Evolutionary conservation across 129 eudicot genomes (phyloP), one percentile per base, ranked within the genome.

Genomic region (Heracleum sosnowskyi): DNA sequence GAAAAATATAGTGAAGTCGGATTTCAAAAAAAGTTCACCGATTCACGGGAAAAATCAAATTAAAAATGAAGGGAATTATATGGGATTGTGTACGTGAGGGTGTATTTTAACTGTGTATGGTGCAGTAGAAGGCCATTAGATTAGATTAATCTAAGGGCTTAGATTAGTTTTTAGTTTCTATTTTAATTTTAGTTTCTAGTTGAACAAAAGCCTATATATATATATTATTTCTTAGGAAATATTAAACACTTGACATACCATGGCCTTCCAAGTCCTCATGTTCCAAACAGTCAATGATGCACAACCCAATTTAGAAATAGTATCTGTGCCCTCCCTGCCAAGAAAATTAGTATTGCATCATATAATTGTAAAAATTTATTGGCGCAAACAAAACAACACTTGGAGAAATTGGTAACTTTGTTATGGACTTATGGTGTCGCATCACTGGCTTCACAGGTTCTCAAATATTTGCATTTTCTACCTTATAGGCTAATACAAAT

Each of bases 201-300:
- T n/a, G n/a, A n/a, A n/a, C n/a, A n/a, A n/a, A n/a, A n/a, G n/a
- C n/a, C n/a, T n/a, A n/a, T n/a, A 37, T 74, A 41, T 9, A 51
- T 39, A 24, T 16, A 29, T 51, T 13, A 53, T 49, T 77, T 73
- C 49, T 66, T 39, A 40, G 77, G 26, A 17, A 31, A 49, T 2
- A 44, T 9, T n/a, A 60, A 60, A 60, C 33, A n/a, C 33, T 26
- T 12, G 77, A 74, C 95, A 35, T 85, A 96, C 99, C 99, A 96
- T 89, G 78, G 93, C 84, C 83, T 90, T 96, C 99, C 99, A 96
- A 60, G 97, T 96, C 86, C 96, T 85, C 99, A 96, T 96, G 87
- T 92, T 96, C 99, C 97, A 96, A 46, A 92, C 99, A n/a, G 97
- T 92, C 69, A 96, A 78, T 76, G 97, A 92, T 55, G 99, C 99